Percentiles rank a stretch among this genome's conserved stretches.
Evolutionary conservation across 257 asterid species (phyloP).

Genomic region (Coffea eugenioides): DNA sequence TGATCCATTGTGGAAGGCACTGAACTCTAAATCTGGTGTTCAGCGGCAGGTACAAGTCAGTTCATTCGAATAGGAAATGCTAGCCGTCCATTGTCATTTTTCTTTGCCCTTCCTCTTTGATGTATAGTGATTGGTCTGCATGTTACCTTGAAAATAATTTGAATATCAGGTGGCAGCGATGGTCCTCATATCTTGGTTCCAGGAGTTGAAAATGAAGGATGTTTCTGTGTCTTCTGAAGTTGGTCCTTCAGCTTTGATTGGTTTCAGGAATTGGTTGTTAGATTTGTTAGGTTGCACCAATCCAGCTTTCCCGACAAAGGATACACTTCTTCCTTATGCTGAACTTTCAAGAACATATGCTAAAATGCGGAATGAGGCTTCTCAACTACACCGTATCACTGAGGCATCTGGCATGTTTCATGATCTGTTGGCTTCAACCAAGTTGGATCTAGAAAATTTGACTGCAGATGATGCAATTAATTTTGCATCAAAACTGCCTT

Average conservation of each 20-base stretch:
- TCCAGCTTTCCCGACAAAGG: constrained; percentile 93
- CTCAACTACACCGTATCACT: constrained; percentile 60
- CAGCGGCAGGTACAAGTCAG: constrained; percentile 75
- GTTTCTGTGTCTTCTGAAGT: constrained; percentile 44
- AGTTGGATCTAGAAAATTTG: constrained; percentile 59
- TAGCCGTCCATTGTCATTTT: neutral
- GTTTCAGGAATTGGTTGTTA: constrained; percentile 64
- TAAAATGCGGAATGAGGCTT: constrained; percentile 92
- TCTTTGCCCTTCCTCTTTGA: neutral
- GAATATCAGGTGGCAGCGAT: constrained; percentile 75
- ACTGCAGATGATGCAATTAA: constrained; percentile 80
- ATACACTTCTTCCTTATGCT: constrained; percentile 74
- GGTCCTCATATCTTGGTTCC: constrained; percentile 93
- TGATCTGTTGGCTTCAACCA: constrained; percentile 48
- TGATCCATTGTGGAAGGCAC: constrained; percentile 82
- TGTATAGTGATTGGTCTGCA: neutral
- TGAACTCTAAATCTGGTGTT: constrained; percentile 87
- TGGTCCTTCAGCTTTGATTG: constrained; percentile 48
- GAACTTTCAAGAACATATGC: constrained; percentile 90
- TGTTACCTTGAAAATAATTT: constrained; percentile 2
- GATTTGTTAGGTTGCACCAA: constrained; percentile 83
- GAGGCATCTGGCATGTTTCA: constrained; percentile 67
- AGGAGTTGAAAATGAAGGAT: constrained; percentile 52
- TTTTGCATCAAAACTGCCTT: constrained; percentile 71
- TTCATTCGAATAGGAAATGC: constrained; percentile 10